These are phyloP conservation scores for Nidula microcarpa DNA, from an alignment of 768 basidiomycete genomes.

Conservation along the genomic window DNA sequence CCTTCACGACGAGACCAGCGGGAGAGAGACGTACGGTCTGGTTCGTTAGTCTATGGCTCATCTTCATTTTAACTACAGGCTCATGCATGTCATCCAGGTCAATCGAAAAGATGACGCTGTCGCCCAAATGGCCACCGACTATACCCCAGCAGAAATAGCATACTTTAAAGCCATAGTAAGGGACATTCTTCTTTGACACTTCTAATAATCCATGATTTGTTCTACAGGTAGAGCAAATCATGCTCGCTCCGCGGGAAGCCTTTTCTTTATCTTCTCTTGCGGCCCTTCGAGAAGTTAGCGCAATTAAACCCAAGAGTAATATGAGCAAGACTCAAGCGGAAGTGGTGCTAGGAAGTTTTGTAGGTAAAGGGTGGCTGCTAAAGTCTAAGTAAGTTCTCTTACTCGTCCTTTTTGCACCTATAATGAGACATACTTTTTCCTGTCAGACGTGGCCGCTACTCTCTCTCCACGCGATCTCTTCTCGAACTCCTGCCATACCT, in stretches of 20 bases:
- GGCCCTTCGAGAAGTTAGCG: constrained; percentile 67
- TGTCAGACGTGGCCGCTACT: constrained; percentile 64
- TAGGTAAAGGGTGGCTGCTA: constrained; percentile 76
- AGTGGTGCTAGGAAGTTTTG: constrained; percentile 70
- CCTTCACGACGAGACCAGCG: constrained; percentile 59
- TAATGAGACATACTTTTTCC: not conserved
- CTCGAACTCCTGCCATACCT: constrained; percentile 75
- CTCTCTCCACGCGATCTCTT: constrained; percentile 70
- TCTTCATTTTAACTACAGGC: not conserved
- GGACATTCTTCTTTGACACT: not conserved
- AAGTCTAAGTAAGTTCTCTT: constrained; percentile 66
- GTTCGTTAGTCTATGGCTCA: constrained; percentile 35
- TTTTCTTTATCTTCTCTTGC: constrained; percentile 77
- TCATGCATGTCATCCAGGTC: constrained; percentile 41
- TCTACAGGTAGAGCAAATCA: constrained; percentile 79
- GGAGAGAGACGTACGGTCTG: constrained; percentile 63
- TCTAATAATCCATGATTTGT: no score
- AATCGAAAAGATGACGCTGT: constrained; percentile 80
- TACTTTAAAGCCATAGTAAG: constrained; percentile 83
- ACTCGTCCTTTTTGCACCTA: not conserved
- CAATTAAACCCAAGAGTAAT: constrained; percentile 51
- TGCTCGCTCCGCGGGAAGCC: constrained; percentile 70
- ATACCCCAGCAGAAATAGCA: constrained; percentile 71
- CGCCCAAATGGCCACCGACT: constrained; percentile 83
- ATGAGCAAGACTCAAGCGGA: constrained; percentile 79